These are phyloP conservation scores for Margaritispora aquatica DNA, from an alignment of 495 filamentous ascomycete genomes.

Conservation along the genomic window DNA sequence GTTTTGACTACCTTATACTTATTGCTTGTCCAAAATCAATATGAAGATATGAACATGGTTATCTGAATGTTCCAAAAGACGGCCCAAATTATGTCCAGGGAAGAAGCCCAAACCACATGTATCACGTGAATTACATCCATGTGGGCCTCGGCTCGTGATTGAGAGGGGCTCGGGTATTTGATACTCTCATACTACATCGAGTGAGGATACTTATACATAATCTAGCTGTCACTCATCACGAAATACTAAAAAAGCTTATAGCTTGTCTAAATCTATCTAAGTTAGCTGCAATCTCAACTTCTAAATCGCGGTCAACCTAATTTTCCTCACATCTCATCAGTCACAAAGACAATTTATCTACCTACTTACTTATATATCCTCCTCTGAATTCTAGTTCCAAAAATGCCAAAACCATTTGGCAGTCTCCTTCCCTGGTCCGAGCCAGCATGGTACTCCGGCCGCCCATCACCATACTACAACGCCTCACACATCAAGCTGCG, in stretches of 20 bases:
- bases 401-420: conserved; percentile 1
- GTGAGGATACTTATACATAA: too few species aligned
- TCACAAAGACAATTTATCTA: background rate
- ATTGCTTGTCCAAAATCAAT: too few species aligned
- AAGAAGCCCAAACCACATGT: too few species aligned
- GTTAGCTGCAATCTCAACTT: background rate
- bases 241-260: background rate
- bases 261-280: too few species aligned
- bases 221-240: too few species aligned
- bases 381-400: background rate
- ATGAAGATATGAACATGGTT: too few species aligned
- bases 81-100: too few species aligned
- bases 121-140: background rate
- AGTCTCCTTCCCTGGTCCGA: conserved; percentile 16
- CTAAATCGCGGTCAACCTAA: background rate
- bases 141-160: background rate
- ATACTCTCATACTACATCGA: background rate
- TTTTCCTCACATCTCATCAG: background rate
- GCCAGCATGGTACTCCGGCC: conserved; percentile 16
- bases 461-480: conserved; percentile 18
- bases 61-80: too few species aligned
- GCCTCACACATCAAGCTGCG: conserved; percentile 12
- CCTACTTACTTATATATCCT: background rate
- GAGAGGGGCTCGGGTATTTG: background rate
- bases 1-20: too few species aligned